A percentile compares a stretch with the other conserved stretches of the same genome.
phyloP scores from a whole-genome alignment of 2,329 filamentous ascomycete genomes.

The Zymoseptoria tritici region DNA sequence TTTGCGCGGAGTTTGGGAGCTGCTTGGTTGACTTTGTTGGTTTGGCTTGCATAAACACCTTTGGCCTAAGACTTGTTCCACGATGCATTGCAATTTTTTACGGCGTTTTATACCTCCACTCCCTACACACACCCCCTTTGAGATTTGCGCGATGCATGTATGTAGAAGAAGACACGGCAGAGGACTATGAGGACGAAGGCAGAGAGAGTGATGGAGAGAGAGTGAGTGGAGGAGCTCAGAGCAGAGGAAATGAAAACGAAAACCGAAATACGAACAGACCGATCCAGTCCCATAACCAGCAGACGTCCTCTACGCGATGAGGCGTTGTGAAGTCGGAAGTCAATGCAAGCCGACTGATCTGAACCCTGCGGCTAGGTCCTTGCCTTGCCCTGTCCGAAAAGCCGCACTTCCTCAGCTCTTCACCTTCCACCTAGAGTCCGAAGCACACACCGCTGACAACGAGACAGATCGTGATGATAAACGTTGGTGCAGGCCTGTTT shows the following conservation, averaged over 20 bases:
- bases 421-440: too few relatives aligned
- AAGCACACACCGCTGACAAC: too few relatives aligned
- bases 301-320: too few relatives aligned
- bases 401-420: too few relatives aligned
- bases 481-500: too few relatives aligned
- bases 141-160: not conserved
- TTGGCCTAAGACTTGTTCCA: not conserved
- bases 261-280: not conserved
- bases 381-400: too few relatives aligned
- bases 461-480: too few relatives aligned
- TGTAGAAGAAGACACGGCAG: not conserved
- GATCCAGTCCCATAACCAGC: not conserved
- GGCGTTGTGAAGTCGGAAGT: too few relatives aligned
- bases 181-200: not conserved
- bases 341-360: too few relatives aligned
- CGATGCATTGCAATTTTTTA: conserved; percentile 5
- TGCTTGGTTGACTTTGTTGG: too few relatives aligned
- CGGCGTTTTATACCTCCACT: conserved; percentile 22
- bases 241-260: not conserved
- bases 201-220: not conserved
- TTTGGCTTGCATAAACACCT: too few relatives aligned
- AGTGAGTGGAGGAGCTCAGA: not conserved
- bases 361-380: too few relatives aligned
- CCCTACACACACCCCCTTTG: not conserved
- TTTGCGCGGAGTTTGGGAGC: not conserved